Base-by-base conservation (phyloP, 2,329 filamentous ascomycete species). In the Sclerotinia glacialis region DNA sequence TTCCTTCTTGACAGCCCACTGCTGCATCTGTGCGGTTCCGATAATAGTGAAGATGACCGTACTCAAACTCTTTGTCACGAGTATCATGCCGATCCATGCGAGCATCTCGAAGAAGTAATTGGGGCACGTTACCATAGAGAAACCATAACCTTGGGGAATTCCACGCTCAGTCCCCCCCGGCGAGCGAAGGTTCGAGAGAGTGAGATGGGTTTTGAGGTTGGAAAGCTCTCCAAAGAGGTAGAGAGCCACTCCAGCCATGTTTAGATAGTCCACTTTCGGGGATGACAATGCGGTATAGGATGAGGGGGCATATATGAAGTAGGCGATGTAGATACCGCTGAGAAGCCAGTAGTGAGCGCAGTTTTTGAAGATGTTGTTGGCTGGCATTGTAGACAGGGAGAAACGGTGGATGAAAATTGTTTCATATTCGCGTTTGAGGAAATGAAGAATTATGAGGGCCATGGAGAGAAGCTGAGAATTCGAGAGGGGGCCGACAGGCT, bases 81-180 rank as follows among this genome's bases (percentile, higher is more conserved):
- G 77, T 72, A 90, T 89, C 65, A 98, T 83, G 34, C 93, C 93
- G 40, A 91, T 73, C 95, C 95, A 99, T 0, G 93, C 87, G 47
- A 96, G 78, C 8, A 91, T 83, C 77, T 99, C 95, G 73, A 96
- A 98, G 82, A 96, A 86, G 82, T 99, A 99, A 81, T 99, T 99
- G 52, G 95, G 95, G 81, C 93, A 96, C 16, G 95, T 99, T 63
- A 99, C 94, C 46, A 91, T 80, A 70, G 82, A 83, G 79, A 97
- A 98, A 40, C 93, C 92, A 67, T 94, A 86, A 34, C 95, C 95
- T 67, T 82, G 82, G 1, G 95, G 95, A 70, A 99, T 96, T 73
- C 92, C 93, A 68, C 94, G 86, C 77, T 96, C 92, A 1, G 90
- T 94, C 71, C 89, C 90, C 66, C 93, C 93, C 0, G 86, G 83